These are phyloP conservation scores for Populus hybrid DNA, from an alignment of 441 rosid species.

Conservation along the genomic window DNA sequence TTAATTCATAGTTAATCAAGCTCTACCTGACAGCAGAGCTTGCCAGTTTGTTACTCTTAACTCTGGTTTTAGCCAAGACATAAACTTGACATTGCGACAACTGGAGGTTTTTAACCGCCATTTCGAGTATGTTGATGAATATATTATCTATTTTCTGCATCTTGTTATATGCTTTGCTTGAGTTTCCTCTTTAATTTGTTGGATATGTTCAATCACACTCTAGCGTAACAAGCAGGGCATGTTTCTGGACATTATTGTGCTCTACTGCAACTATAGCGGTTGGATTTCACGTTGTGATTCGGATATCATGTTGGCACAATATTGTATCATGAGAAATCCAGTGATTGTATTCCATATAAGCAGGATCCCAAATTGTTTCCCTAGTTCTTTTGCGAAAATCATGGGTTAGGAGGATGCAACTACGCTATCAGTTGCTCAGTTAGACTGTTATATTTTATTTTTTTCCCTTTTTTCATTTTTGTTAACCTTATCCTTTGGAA, in stretches of 20 bases:
- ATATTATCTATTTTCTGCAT: not conserved
- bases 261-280: not conserved
- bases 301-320: not conserved
- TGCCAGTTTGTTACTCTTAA: conserved; percentile 18
- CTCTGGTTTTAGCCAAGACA: conserved; percentile 1
- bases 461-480: too few species aligned
- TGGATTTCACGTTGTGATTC: not conserved
- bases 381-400: not conserved
- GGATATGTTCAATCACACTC: not conserved
- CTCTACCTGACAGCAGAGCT: conserved; percentile 1
- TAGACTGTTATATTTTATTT: not conserved
- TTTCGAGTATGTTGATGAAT: too few species aligned
- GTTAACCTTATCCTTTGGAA: too few species aligned
- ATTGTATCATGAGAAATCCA: not conserved
- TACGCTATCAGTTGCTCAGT: not conserved
- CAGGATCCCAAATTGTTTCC: not conserved
- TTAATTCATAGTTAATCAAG: conserved; percentile 7
- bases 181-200: not conserved
- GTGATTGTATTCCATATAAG: not conserved
- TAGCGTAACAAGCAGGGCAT: not conserved
- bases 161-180: not conserved
- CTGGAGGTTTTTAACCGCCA: not conserved
- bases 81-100: conserved; percentile 2
- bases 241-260: not conserved
- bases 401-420: not conserved